Base-by-base conservation (phyloP, 2,329 filamentous ascomycete genomes). In the Aspergillus terreus region DNA sequence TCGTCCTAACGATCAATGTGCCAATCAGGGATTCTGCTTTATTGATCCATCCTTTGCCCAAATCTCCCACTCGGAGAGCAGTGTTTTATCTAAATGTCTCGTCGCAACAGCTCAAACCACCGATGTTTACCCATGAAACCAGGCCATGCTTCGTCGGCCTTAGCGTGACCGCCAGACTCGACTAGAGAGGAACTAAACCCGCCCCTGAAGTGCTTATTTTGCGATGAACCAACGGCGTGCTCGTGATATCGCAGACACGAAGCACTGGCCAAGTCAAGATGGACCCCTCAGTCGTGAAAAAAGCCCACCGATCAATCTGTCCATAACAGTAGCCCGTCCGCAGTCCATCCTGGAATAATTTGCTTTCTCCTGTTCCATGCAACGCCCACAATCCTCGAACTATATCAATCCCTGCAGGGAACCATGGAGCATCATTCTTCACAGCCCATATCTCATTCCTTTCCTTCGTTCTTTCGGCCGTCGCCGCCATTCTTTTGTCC, bases 71-170 rank as follows among this genome's bases (percentile, higher is more conserved):
- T 33, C 48, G 27, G 32, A 36, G 23, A 30, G 17, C 23, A 5
- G 6, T 48, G 54, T 58, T 58, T 56, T 47, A 49, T 17, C 17
- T 58, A 54, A n/a, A 58, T 54, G 40, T 41, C 15, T 42, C 40
- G 49, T 36, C 38, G 44, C 19, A 47, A 49, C 33, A 38, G 30
- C 47, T 54, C 53, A 54, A 58, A 58, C 55, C 12, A 35, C 51
- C 45, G 50, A 47, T 23, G 47, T 50, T 46, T 30, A 47, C 32
- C 30, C 25, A 45, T 57, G 55, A 57, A 57, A 57, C 55, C 38
- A 17, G 32, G n/a, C 32, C 21, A 15, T 19, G 27, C 41, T 46
- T 47, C 52, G 54, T 33, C 46, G 21, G 32, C 30, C 52, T 57
- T 55, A 47, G 53, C 50, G 52, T 38, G 47, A 49, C 53, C 50